phyloP scores from a whole-genome alignment of 176 grass and related monocot species.

The Eremochloa ophiuroides region DNA sequence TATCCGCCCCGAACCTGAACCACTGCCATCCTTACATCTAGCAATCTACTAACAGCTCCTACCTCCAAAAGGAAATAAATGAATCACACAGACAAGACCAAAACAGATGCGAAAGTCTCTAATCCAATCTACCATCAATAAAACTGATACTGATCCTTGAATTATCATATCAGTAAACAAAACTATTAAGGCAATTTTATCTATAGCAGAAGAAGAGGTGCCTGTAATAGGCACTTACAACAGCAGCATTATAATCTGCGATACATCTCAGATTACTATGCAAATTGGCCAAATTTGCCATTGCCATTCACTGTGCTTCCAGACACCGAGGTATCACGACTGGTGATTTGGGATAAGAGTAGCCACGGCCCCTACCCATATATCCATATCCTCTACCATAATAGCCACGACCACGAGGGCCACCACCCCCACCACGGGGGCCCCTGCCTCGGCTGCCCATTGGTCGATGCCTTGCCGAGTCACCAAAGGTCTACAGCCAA shows the following conservation, averaged over 20 bases:
- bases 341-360: conserved; percentile 38
- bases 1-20: too few species aligned
- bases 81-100: not conserved
- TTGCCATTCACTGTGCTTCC: not conserved
- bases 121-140: not conserved
- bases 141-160: not conserved
- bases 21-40: too few species aligned
- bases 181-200: not conserved
- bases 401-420: conserved; percentile 43
- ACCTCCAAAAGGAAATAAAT: not conserved
- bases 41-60: not conserved
- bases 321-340: not conserved
- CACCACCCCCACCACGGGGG: conserved; percentile 46
- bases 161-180: not conserved
- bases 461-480: conserved; percentile 65
- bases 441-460: conserved; percentile 56
- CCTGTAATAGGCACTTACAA: not conserved
- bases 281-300: not conserved
- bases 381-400: conserved; percentile 64
- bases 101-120: not conserved
- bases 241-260: not conserved
- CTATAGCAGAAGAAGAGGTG: not conserved
- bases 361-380: conserved; percentile 40
- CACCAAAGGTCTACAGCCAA: conserved; percentile 71
- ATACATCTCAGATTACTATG: not conserved